Conservation (phyloP, 345 rosid genomes). For the Eucalyptus virginea region DNA sequence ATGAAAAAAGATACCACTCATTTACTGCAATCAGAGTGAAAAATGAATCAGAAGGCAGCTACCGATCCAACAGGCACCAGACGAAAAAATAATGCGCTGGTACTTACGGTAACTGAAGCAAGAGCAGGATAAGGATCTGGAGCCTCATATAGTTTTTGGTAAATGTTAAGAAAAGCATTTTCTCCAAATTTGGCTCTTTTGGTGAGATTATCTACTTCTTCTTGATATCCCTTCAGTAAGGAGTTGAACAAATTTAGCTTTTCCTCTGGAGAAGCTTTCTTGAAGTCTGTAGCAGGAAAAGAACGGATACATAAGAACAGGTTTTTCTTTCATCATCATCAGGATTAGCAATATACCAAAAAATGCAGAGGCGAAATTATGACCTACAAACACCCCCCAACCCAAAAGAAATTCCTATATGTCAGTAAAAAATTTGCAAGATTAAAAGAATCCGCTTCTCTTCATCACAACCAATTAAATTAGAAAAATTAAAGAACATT, state of each 20-base stretch:
- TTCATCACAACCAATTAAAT: not conserved
- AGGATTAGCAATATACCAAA: not conserved
- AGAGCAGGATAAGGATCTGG: constrained; percentile 98
- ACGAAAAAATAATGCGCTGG: not conserved
- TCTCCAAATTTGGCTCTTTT: constrained; percentile 98
- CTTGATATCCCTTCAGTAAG: constrained; percentile 92
- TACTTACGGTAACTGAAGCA: constrained; percentile 85
- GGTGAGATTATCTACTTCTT: constrained; percentile 98
- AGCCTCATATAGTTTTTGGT: constrained; percentile 98
- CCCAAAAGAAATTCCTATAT: not conserved
- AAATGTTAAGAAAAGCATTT: constrained; percentile 91
- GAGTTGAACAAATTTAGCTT: constrained; percentile 81
- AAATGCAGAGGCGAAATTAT: not conserved
- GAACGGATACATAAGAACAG: not conserved
- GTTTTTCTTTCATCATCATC: not conserved
- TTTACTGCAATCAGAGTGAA: not conserved
- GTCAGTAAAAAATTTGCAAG: not conserved
- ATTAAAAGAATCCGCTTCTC: not conserved
- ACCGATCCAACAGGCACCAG: not conserved
- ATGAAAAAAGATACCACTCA: not conserved
- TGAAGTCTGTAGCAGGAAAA: constrained; percentile 48
- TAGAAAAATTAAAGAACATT: not conserved
- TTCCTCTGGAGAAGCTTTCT: constrained; percentile 87
- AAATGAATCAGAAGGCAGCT: not conserved
- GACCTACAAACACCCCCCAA: not conserved